A percentile compares a stretch with the other conserved stretches of the same genome.
These are phyloP conservation scores for Nosema muscidifuracis DNA, from an alignment of 371 early-diverging fungal genomes.

Conservation along the genomic window DNA sequence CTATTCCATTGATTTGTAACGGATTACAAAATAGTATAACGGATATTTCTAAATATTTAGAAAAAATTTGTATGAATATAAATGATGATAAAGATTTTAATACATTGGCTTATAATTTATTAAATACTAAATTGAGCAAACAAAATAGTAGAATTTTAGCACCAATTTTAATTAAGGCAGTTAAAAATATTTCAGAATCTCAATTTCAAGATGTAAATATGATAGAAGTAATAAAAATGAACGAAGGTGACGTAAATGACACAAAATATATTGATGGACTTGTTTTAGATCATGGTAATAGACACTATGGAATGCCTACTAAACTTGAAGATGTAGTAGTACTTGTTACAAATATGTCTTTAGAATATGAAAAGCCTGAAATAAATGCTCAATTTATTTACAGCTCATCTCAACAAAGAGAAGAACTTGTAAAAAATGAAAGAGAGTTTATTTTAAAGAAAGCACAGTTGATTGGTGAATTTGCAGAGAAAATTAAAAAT, in stretches of 20 bases:
- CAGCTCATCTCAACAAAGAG: slow-evolving; percentile 88
- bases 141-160: slow-evolving; percentile 79
- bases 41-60: slow-evolving; percentile 73
- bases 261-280: slow-evolving; percentile 85
- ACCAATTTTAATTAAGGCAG: slow-evolving; percentile 88
- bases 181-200: slow-evolving; percentile 71
- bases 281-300: slow-evolving; percentile 96
- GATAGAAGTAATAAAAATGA: slow-evolving; percentile 99
- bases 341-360: slow-evolving; percentile 88
- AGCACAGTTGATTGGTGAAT: slow-evolving; percentile 82
- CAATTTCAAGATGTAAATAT: slow-evolving; percentile 91
- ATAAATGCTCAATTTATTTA: slow-evolving; percentile 99
- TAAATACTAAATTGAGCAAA: slow-evolving; percentile 84
- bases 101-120: slow-evolving; percentile 80
- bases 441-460: slow-evolving; percentile 85
- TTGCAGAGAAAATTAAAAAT: slow-evolving; percentile 70
- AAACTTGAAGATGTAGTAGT: slow-evolving; percentile 79
- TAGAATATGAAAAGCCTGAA: slow-evolving; percentile 99
- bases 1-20: slow-evolving; percentile 85
- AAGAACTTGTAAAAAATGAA: slow-evolving; percentile 92
- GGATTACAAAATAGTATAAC: slow-evolving; percentile 79
- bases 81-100: slow-evolving; percentile 76
- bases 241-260: slow-evolving; percentile 85
- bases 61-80: slow-evolving; percentile 70
- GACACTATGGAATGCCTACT: slow-evolving; percentile 99